A percentile compares a stretch with the other conserved stretches of the same genome.
Evolutionary conservation across 1,284 basidiomycete species (phyloP).

Genomic region (Pholiota adiposa): DNA sequence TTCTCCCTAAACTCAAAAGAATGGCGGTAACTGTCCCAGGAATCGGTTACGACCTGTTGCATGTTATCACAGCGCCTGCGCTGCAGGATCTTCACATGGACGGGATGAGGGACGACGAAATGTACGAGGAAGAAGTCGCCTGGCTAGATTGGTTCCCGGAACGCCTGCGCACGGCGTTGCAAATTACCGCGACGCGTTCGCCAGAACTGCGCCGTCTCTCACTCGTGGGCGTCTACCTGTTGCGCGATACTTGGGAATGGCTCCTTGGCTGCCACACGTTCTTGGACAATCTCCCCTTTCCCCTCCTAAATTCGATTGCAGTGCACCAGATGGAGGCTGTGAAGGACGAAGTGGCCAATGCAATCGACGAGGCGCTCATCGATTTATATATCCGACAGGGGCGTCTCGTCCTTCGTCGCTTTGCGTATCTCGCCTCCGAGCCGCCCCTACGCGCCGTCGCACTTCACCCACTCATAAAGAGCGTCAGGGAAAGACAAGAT

Average conservation of each 20-base stretch:
- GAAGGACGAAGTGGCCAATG: not conserved
- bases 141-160: not conserved
- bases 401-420: not conserved
- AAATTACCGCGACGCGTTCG: not conserved
- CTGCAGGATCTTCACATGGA: slow-evolving; percentile 6
- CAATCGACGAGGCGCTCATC: not conserved
- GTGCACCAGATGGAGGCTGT: not conserved
- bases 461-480: not conserved
- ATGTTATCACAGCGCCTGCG: not conserved
- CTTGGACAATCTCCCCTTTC: not conserved
- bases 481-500: not conserved
- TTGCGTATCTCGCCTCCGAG: slow-evolving; percentile 1
- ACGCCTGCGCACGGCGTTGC: not conserved
- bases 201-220: slow-evolving; percentile 2
- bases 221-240: not conserved
- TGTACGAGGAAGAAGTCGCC: not conserved
- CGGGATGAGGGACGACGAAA: not conserved
- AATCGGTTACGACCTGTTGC: not conserved
- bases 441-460: not conserved
- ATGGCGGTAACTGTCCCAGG: slow-evolving; percentile 1
- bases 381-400: not conserved
- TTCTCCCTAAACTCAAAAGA: not conserved
- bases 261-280: not conserved
- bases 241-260: not conserved
- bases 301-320: not conserved